Conservation (phyloP, 768 basidiomycete species). For the Leucocoprinus birnbaumii region DNA sequence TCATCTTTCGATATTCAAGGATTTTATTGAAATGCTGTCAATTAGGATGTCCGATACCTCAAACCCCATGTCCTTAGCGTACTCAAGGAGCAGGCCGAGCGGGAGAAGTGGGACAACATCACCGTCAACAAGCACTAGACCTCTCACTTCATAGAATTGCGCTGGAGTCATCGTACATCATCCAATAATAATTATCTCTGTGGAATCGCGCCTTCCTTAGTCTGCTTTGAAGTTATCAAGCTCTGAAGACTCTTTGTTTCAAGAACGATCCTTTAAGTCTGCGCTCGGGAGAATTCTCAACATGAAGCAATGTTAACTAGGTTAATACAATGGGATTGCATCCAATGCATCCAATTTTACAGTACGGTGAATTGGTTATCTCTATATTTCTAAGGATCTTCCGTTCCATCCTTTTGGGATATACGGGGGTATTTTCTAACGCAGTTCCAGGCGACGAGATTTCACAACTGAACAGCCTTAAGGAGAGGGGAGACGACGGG, state of each 20-base stretch:
- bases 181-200: slow-evolving; percentile 8
- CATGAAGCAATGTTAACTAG: too few species aligned
- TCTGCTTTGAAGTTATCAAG: too few species aligned
- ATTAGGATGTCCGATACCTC: slow-evolving; percentile 89
- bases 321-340: not conserved
- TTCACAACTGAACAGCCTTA: slow-evolving; percentile 54
- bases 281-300: not conserved
- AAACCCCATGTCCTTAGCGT: slow-evolving; percentile 73
- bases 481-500: slow-evolving; percentile 71
- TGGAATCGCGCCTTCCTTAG: too few species aligned
- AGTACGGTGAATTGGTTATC: not conserved
- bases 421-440: not conserved
- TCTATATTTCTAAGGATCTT: not conserved
- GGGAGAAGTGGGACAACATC: slow-evolving; percentile 77
- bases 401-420: not conserved
- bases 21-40: slow-evolving; percentile 7
- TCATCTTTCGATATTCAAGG: not conserved
- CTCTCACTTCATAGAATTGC: slow-evolving; percentile 11
- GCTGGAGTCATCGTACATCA: not conserved
- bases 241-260: too few species aligned
- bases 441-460: not conserved
- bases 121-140: slow-evolving; percentile 66
- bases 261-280: not conserved
- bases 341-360: not conserved
- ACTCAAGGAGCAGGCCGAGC: slow-evolving; percentile 72